These are phyloP conservation scores for Nicotiana obtusifolia DNA, from an alignment of 257 asterid genomes.

Conservation along the genomic window DNA sequence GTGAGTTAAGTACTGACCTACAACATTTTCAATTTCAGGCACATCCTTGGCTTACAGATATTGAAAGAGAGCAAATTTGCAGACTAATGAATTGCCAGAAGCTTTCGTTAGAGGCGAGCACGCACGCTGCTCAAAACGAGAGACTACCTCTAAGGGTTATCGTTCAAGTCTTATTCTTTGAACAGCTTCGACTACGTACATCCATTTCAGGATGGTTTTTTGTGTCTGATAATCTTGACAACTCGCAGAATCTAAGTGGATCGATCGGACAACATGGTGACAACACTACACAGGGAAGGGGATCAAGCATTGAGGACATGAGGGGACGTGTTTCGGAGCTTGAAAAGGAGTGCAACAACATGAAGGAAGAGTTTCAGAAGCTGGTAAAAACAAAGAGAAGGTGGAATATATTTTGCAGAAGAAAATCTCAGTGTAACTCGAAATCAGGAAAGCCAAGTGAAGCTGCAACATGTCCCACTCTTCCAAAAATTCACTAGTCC, in stretches of 20 bases:
- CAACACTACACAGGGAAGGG: constrained; percentile 3
- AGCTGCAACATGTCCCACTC: constrained; percentile 9
- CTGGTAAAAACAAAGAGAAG: constrained; percentile 48
- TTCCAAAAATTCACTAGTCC: not conserved
- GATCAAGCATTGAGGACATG: constrained; percentile 48
- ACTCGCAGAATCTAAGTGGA: constrained; percentile 45
- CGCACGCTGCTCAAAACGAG: constrained; percentile 90
- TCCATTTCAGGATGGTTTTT: constrained; percentile 88
- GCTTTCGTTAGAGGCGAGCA: constrained; percentile 87
- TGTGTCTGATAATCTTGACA: constrained; percentile 65
- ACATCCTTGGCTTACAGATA: constrained; percentile 79
- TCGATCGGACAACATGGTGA: constrained; percentile 20
- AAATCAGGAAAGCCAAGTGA: constrained; percentile 16
- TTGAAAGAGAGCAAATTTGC: constrained; percentile 72
- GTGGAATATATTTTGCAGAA: constrained; percentile 78
- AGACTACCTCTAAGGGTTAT: constrained; percentile 82
- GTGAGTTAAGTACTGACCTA: not conserved
- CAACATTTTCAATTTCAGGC: constrained; percentile 34
- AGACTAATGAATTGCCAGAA: constrained; percentile 82
- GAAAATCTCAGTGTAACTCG: constrained; percentile 34
- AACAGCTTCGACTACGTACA: constrained; percentile 77
- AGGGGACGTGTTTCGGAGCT: constrained; percentile 66
- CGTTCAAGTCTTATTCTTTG: constrained; percentile 82
- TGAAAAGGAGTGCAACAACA: constrained; percentile 74
- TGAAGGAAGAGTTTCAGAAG: constrained; percentile 69